A percentile compares a stretch with the other conserved stretches of the same genome.
These are phyloP conservation scores for Plasmodium knowlesi DNA, from an alignment of 169 alveolate species.

Conservation along the genomic window DNA sequence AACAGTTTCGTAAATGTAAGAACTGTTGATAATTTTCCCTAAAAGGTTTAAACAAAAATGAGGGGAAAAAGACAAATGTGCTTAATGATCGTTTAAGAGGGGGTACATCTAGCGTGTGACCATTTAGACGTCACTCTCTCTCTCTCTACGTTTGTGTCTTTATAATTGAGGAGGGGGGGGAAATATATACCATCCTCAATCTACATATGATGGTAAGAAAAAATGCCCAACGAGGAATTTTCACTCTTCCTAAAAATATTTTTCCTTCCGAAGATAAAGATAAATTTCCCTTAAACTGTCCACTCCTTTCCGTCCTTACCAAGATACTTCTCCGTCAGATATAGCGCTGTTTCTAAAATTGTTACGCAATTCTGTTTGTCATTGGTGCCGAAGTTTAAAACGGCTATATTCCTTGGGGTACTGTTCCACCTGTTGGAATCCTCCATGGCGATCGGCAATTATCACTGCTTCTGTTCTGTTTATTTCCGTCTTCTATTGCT, in stretches of 20 bases:
- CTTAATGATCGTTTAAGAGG: neutral
- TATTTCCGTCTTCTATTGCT: neutral
- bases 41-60: neutral
- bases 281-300: neutral
- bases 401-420: conserved; percentile 38
- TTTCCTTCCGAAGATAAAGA: neutral
- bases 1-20: conserved; percentile 49
- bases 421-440: neutral
- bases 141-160: neutral
- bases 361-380: conserved; percentile 26
- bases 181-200: neutral
- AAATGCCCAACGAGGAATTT: neutral
- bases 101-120: neutral
- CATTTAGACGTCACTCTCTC: neutral
- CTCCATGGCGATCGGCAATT: neutral
- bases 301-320: conserved; percentile 14
- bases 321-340: conserved; percentile 41
- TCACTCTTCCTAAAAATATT: neutral
- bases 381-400: conserved; percentile 59
- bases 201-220: neutral
- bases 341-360: conserved; percentile 45
- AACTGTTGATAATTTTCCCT: conserved; percentile 56
- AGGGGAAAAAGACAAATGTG: neutral
- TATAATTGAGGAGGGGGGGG: neutral
- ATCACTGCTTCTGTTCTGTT: neutral